These are phyloP conservation scores for Sarocladiaceae sp. DNA, from an alignment of 2,329 filamentous ascomycete genomes.

Conservation along the genomic window DNA sequence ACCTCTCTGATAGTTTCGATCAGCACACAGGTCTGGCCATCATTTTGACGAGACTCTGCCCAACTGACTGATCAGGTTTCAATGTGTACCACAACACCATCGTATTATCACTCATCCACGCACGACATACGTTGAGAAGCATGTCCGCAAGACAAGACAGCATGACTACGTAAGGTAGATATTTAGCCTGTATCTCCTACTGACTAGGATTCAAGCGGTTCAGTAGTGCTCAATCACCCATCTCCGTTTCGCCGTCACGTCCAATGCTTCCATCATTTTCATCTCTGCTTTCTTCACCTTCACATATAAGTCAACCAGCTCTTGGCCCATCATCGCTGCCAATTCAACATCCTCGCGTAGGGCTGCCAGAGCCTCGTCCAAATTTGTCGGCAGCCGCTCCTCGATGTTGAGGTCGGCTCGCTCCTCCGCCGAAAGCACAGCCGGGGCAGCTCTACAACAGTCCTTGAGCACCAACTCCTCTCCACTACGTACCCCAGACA, in stretches of 20 bases:
- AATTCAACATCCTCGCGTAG: conserved; percentile 44
- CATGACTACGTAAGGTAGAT: too few species aligned
- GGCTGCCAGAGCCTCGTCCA: conserved; percentile 48
- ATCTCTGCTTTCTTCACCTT: conserved; percentile 54
- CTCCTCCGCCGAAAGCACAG: conserved; percentile 38
- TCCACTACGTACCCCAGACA: conserved; percentile 18
- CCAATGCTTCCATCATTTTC: conserved; percentile 35
- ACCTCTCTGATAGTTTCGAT: too few species aligned
- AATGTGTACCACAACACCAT: too few species aligned
- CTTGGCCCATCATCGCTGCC: conserved; percentile 35
- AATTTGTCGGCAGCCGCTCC: conserved; percentile 44
- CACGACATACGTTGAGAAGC: too few species aligned
- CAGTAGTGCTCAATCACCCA: conserved; percentile 63
- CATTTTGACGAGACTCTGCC: too few species aligned
- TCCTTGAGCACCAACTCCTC: conserved; percentile 44
- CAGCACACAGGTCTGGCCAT: too few species aligned
- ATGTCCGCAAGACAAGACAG: too few species aligned
- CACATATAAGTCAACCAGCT: conserved; percentile 50
- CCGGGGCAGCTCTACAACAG: conserved; percentile 45
- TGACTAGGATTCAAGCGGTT: too few species aligned
- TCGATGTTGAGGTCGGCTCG: conserved; percentile 47
- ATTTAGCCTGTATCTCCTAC: too few species aligned
- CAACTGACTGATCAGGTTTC: too few species aligned
- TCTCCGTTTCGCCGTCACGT: conserved; percentile 35
- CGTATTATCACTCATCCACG: too few species aligned